Evolutionary conservation across 169 alveolate species (phyloP).

Genomic region (Ichthyophthirius multifiliis): DNA sequence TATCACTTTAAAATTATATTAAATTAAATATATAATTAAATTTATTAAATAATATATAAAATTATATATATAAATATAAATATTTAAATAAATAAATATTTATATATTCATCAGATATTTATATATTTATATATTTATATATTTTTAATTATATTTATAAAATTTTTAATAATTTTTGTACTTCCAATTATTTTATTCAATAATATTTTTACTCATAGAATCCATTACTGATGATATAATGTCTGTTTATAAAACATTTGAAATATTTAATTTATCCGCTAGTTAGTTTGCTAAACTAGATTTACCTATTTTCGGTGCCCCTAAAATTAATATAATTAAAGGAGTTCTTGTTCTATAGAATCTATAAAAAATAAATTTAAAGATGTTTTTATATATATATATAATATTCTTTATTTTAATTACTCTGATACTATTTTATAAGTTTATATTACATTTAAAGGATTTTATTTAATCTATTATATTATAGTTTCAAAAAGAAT

Average conservation of each 20-base stretch:
- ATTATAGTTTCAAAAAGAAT: slow-evolving; percentile 40
- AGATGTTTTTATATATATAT: not conserved
- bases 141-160: not conserved
- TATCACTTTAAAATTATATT: slow-evolving; percentile 20
- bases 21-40: too few relatives aligned
- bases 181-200: slow-evolving; percentile 11
- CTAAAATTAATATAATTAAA: slow-evolving; percentile 52
- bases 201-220: slow-evolving; percentile 22
- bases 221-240: slow-evolving; percentile 56
- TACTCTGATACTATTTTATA: slow-evolving; percentile 61
- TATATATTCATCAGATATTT: too few relatives aligned
- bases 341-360: slow-evolving; percentile 64
- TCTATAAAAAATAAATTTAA: not conserved
- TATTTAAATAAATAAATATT: too few relatives aligned
- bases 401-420: not conserved
- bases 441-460: slow-evolving; percentile 15
- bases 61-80: too few relatives aligned
- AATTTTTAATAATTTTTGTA: not conserved
- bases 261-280: slow-evolving; percentile 58
- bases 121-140: too few relatives aligned
- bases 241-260: slow-evolving; percentile 59
- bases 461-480: slow-evolving; percentile 38
- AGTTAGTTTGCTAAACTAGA: slow-evolving; percentile 52
- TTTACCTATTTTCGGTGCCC: slow-evolving; percentile 60
- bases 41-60: too few relatives aligned